Base-by-base conservation (phyloP, 2,329 filamentous ascomycete species). In the Bimuria novae-zelandiae region DNA sequence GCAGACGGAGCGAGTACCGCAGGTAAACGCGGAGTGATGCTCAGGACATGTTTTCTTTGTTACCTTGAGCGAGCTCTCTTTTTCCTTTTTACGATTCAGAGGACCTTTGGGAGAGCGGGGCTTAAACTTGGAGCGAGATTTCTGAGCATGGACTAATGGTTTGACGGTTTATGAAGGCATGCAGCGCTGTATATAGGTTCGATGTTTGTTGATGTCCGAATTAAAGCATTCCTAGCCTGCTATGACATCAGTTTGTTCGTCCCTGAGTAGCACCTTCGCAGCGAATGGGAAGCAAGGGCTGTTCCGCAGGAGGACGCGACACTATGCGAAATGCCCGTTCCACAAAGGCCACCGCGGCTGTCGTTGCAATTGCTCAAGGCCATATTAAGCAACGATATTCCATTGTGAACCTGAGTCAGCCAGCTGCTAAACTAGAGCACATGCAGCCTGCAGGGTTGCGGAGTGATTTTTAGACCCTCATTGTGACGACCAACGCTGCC, bases 1-100 rank as follows among this genome's bases (percentile, higher is more conserved):
- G 57, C 19, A 60, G 60, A 52, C 49, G 56, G 35, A 45, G 59
- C 29, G 64, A 65, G 44, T 67, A 67, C 50, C 33, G 60, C 29
- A 32, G 55, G 32, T 65, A 61, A 48, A 23, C 14, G 22, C 35
- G 21, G 30, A 22, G 19, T 41, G 17, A 22, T 6, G 36, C n/a
- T 10, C 21, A 14, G 39, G 17, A 14, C 21, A 22, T 10, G 37
- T 25, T 16, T 41, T 23, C 16, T 21, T 5, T 41, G 23, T 19
- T n/a, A n/a, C 22, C 11, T 36, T 10, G 21, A 16, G 43, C 33
- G 44, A 35, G 30, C 29, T 12, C 48, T 17, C 35, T 49, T 51
- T 35, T 17, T 22, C 25, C n/a, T 27, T 33, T 33, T 48, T 37
- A 16, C 29, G 10, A 7, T n/a, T 33, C 23, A 44, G 16, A 55